A percentile compares a stretch with the other conserved stretches of the same genome.
Evolutionary conservation across 2,329 filamentous ascomycete species (phyloP).

Genomic region (Curvularia hawaiiensis): DNA sequence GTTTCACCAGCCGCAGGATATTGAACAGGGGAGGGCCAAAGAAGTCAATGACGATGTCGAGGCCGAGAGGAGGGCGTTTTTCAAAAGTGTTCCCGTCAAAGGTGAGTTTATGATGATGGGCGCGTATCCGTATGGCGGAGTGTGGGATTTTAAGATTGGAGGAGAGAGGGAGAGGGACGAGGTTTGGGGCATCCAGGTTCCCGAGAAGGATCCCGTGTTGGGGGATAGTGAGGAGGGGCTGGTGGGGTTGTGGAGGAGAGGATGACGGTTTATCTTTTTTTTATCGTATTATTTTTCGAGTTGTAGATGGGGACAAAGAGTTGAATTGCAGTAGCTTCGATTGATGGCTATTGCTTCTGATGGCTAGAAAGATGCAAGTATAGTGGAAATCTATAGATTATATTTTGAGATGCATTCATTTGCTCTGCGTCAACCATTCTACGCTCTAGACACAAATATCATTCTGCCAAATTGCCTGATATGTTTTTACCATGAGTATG

Average conservation of each 20-base stretch:
- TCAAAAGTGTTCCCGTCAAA: conserved; percentile 45
- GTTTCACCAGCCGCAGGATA: conserved; percentile 53
- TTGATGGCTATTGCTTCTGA: too few relatives aligned
- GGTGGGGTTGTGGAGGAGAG: conserved; percentile 42
- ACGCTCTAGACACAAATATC: too few relatives aligned
- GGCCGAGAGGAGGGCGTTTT: conserved; percentile 41
- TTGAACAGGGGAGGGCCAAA: conserved; percentile 19
- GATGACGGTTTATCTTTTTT: background rate
- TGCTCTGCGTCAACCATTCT: too few relatives aligned
- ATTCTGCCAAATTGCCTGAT: too few relatives aligned
- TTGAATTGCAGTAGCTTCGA: background rate
- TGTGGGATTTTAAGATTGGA: conserved; percentile 59
- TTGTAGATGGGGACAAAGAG: background rate
- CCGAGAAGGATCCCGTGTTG: conserved; percentile 56
- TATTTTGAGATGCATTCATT: too few relatives aligned
- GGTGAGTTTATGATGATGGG: conserved; percentile 63
- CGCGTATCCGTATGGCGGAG: conserved; percentile 56
- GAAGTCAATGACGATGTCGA: conserved; percentile 31
- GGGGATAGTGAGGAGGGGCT: conserved; percentile 48
- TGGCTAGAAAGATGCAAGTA: too few relatives aligned
- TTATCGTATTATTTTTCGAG: too few relatives aligned
- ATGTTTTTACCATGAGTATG: too few relatives aligned
- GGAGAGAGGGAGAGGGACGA: conserved; percentile 51
- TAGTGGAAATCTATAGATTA: too few relatives aligned
- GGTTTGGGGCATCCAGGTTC: conserved; percentile 55